Base-by-base conservation (phyloP, 2,329 filamentous ascomycete genomes). In the Hymenoscyphus scutula region DNA sequence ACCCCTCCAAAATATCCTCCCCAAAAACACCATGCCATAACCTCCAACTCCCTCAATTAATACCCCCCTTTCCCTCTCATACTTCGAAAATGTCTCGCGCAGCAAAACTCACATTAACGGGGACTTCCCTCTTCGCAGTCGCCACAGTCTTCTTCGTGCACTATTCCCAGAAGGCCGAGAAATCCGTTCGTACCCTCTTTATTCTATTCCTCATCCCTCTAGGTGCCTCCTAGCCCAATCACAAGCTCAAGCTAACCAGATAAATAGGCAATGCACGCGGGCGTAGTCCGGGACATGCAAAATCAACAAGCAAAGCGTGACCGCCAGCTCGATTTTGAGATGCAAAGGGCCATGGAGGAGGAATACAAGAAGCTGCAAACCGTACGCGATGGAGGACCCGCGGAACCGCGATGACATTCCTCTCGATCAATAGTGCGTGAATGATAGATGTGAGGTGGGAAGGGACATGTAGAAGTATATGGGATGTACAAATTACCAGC, bases 241-340 rank as follows among this genome's bases (percentile, higher is more conserved):
- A 48, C 11, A 55, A 32, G 30, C 54, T 61, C 30, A 53, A 5
- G 37, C 7, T 15, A 19, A 17, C 3, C 2, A n/a, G n/a, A n/a
- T n/a, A n/a, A n/a, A n/a, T 19, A 94, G 95, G 90, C 91, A 62
- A 99, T 99, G 95, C 95, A 99, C 74, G 86, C 89, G 69, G 95
- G 95, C 53, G 95, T 99, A 51, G 81, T 98, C 67, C 90, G 94
- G 67, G 95, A 99, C 73, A 90, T 97, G 82, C 94, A 98, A 74
- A 92, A 96, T 74, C 93, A 97, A 75, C 87, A 90, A 54, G 76
- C 97, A 68, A 97, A 97, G 79, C 84, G 86, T 68, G 95, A 99
- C 76, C 88, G 95, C 63, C 91, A 96, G 76, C 85, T 92, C 58
- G 95, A 99, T 74, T 99, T 99, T 73, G 93, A 98, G 68, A 86